phyloP scores from a whole-genome alignment of 108 stramenopile genomes.

The Pseudonitzschia multistriata region DNA sequence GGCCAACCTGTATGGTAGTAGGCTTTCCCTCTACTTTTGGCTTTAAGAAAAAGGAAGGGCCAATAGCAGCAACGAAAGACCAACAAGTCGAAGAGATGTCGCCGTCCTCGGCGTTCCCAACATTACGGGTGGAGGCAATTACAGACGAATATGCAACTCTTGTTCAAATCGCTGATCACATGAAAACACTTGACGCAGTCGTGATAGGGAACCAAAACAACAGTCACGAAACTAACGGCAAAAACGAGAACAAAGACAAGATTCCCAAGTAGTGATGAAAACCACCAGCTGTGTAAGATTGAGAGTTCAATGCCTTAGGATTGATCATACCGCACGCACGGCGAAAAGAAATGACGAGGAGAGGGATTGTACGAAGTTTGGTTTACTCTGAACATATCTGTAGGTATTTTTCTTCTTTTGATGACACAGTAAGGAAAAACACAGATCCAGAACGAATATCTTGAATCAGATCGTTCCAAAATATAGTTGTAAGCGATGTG shows the following conservation, averaged over 20 bases:
- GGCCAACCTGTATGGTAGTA: conserved; percentile 71
- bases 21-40: conserved; percentile 22
- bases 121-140: conserved; percentile 63
- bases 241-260: background rate
- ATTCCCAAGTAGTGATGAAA: background rate
- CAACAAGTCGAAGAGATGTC: background rate
- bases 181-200: conserved; percentile 69
- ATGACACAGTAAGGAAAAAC: too few species aligned
- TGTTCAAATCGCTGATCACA: conserved; percentile 51
- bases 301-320: too few species aligned
- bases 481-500: too few species aligned
- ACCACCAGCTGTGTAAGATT: too few species aligned
- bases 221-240: background rate
- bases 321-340: too few species aligned
- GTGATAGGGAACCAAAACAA: conserved; percentile 37
- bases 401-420: too few species aligned
- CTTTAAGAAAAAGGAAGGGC: background rate
- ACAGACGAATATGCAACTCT: conserved; percentile 77
- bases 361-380: too few species aligned
- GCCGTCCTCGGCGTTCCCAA: background rate
- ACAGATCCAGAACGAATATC: too few species aligned
- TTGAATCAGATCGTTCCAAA: too few species aligned
- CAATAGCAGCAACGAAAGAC: background rate
- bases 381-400: too few species aligned
- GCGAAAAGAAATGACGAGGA: too few species aligned